These are phyloP conservation scores for Calonectria pseudoreteaudii DNA, from an alignment of 2,329 filamentous ascomycete species.

Conservation along the genomic window DNA sequence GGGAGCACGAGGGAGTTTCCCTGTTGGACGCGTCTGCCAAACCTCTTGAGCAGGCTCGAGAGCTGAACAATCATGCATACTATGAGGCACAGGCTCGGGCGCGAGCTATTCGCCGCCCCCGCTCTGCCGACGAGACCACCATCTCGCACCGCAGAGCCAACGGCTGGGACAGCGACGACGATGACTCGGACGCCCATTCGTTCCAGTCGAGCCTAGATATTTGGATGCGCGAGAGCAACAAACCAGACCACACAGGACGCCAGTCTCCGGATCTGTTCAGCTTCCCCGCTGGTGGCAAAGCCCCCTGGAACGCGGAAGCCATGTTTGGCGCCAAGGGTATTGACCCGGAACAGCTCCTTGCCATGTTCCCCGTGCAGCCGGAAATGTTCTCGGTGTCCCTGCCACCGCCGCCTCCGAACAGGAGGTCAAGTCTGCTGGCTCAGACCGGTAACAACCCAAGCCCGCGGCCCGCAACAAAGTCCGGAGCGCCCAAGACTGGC, in stretches of 20 bases:
- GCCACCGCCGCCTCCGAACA: conserved; percentile 61
- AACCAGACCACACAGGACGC: conserved; percentile 48
- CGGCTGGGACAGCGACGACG: conserved; percentile 59
- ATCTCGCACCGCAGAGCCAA: conserved; percentile 53
- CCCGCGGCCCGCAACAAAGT: conserved; percentile 30
- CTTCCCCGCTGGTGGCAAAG: conserved; percentile 57
- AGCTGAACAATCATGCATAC: conserved; percentile 35
- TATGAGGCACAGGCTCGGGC: conserved; percentile 33
- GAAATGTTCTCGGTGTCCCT: conserved; percentile 51
- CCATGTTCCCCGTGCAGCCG: conserved; percentile 57
- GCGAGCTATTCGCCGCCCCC: conserved; percentile 53
- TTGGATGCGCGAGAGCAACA: conserved; percentile 67
- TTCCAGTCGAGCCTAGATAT: conserved; percentile 65
- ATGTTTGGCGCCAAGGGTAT: conserved; percentile 56
- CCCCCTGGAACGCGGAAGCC: conserved; percentile 60
- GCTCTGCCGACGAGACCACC: conserved; percentile 60
- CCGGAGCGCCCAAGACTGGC: conserved; percentile 30
- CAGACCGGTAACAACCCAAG: conserved; percentile 50
- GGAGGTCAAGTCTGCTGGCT: conserved; percentile 66
- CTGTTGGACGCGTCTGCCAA: conserved; percentile 32
- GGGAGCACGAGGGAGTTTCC: conserved; percentile 26
- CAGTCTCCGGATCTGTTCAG: conserved; percentile 66
- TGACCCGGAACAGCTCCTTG: conserved; percentile 57
- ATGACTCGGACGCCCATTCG: conserved; percentile 56
- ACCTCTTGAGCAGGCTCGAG: conserved; percentile 35